Percentiles rank a stretch among this genome's conserved stretches.
phyloP scores from a whole-genome alignment of 768 basidiomycete genomes.

The Ephemerocybe angulata region DNA sequence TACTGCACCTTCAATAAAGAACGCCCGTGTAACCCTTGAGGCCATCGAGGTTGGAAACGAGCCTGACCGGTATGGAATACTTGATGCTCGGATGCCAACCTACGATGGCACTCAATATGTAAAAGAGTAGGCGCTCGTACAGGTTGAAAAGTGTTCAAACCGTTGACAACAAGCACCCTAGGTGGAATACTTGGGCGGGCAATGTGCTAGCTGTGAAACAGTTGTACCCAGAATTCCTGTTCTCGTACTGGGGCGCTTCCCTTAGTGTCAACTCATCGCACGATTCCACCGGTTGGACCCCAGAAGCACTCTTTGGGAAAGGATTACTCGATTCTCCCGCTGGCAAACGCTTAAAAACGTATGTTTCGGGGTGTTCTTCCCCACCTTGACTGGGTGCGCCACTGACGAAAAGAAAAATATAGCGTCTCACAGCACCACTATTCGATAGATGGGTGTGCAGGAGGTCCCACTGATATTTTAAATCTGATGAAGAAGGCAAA shows the following conservation, averaged over 20 bases:
- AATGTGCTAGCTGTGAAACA: constrained; percentile 40
- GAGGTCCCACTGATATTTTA: constrained; percentile 47
- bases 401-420: too few species aligned
- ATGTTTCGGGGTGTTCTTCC: not conserved
- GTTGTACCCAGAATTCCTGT: constrained; percentile 31
- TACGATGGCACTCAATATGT: constrained; percentile 35
- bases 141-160: not conserved
- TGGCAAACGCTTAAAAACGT: constrained; percentile 51
- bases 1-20: constrained; percentile 30
- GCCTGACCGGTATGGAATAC: constrained; percentile 48
- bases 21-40: constrained; percentile 44
- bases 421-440: constrained; percentile 56
- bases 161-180: constrained; percentile 15
- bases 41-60: constrained; percentile 60
- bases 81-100: constrained; percentile 31
- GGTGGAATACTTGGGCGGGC: constrained; percentile 49
- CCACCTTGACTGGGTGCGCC: too few species aligned
- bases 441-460: constrained; percentile 56
- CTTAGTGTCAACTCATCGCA: constrained; percentile 52
- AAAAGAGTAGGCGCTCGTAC: constrained; percentile 39
- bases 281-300: constrained; percentile 49
- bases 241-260: constrained; percentile 44
- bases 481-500: constrained; percentile 61
- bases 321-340: constrained; percentile 46
- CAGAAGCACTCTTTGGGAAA: constrained; percentile 50